phyloP scores from a whole-genome alignment of 345 rosid genomes.

The Boechera divaricarpa region DNA sequence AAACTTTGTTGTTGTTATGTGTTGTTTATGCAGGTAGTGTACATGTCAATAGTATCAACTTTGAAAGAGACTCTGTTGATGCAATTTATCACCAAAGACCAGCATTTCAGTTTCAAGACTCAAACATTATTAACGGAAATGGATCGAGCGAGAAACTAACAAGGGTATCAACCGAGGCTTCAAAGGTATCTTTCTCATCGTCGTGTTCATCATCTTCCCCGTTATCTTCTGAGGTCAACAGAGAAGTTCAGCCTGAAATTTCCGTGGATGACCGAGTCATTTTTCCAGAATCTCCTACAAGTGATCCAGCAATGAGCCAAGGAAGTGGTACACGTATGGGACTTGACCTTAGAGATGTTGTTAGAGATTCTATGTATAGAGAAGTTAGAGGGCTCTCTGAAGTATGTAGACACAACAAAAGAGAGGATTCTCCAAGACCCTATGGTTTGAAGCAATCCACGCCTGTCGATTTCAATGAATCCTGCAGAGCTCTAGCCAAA shows the following conservation, averaged over 20 bases:
- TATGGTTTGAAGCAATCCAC: constrained; percentile 56
- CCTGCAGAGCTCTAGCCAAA: constrained; percentile 67
- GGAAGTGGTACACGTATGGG: constrained; percentile 55
- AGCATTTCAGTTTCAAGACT: constrained; percentile 54
- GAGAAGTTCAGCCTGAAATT: constrained; percentile 61
- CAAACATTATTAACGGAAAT: constrained; percentile 41
- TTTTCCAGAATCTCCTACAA: constrained; percentile 66
- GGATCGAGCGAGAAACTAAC: constrained; percentile 60
- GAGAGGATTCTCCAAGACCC: constrained; percentile 79
- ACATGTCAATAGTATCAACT: constrained; percentile 48
- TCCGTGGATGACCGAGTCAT: constrained; percentile 56
- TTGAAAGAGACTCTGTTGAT: constrained; percentile 48
- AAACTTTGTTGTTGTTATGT: constrained; percentile 27
- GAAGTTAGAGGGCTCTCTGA: constrained; percentile 73
- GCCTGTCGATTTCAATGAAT: constrained; percentile 67
- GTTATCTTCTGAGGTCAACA: constrained; percentile 65
- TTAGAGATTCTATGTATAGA: constrained; percentile 88
- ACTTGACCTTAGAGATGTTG: constrained; percentile 79
- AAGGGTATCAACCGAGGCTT: constrained; percentile 69
- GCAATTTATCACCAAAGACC: constrained; percentile 48
- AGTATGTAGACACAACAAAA: constrained; percentile 51
- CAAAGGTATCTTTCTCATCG: constrained; percentile 82
- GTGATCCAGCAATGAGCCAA: constrained; percentile 59
- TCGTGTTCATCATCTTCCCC: constrained; percentile 87
- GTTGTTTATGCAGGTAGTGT: constrained; percentile 55